Percentiles rank a stretch among this genome's conserved stretches.
phyloP scores from a whole-genome alignment of 75 land plant genomes.

The Sequoia sempervirens region DNA sequence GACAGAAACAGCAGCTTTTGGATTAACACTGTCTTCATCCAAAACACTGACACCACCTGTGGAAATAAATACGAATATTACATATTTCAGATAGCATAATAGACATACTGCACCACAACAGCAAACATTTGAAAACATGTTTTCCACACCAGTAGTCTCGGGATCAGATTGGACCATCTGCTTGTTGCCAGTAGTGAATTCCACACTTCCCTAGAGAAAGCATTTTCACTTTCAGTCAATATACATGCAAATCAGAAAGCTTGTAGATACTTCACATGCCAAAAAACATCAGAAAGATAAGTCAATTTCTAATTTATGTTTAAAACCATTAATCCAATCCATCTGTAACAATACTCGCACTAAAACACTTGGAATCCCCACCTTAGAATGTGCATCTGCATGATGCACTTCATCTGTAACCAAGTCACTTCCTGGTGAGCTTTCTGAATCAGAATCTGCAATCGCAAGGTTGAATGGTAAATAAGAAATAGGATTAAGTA shows the following conservation, averaged over 20 bases:
- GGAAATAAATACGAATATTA: neutral
- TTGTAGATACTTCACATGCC: neutral
- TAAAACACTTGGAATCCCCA: conserved; percentile 21
- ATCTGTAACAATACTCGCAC: neutral
- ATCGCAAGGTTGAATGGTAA: neutral
- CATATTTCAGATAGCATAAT: conserved; percentile 7
- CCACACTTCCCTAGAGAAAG: conserved; percentile 39
- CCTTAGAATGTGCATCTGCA: conserved; percentile 19
- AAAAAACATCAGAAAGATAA: neutral
- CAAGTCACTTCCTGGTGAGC: conserved; percentile 37
- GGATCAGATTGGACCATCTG: conserved; percentile 25
- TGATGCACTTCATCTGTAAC: conserved; percentile 35
- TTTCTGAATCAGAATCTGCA: conserved; percentile 36
- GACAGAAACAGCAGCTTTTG: conserved; percentile 8
- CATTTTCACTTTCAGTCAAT: conserved; percentile 18
- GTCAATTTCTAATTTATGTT: neutral
- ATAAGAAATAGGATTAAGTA: too few relatives aligned
- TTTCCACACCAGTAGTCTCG: conserved; percentile 43
- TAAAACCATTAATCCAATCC: neutral
- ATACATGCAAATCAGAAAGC: conserved; percentile 14
- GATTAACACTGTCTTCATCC: conserved; percentile 21
- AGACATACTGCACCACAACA: neutral
- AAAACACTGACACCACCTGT: conserved; percentile 34
- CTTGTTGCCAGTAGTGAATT: conserved; percentile 27
- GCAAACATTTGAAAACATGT: conserved; percentile 12